Conservation (phyloP, 176 grass and related monocot genomes). For the Hordeum marinum region DNA sequence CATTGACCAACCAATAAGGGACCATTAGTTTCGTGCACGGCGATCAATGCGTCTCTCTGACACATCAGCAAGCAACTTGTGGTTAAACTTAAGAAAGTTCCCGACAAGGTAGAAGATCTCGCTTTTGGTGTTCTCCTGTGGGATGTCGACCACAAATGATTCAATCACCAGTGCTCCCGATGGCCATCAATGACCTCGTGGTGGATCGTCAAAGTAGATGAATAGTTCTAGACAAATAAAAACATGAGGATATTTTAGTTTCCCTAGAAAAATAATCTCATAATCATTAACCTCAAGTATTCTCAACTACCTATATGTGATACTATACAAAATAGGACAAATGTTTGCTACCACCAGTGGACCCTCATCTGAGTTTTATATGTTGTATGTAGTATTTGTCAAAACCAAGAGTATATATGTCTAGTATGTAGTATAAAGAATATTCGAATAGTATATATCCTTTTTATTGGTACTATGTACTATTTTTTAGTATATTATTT, state of each 20-base stretch:
- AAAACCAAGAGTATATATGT: too few relatives aligned
- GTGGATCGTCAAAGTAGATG: slow-evolving; percentile 68
- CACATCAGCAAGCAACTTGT: slow-evolving; percentile 64
- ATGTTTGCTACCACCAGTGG: too few relatives aligned
- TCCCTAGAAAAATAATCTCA: neutral
- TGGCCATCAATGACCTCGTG: slow-evolving; percentile 55
- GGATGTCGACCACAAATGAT: slow-evolving; percentile 73
- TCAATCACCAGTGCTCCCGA: slow-evolving; percentile 64
- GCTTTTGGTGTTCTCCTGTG: slow-evolving; percentile 63
- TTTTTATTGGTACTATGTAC: too few relatives aligned
- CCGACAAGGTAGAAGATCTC: slow-evolving; percentile 80
- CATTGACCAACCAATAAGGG: neutral
- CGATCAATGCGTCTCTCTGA: slow-evolving; percentile 37
- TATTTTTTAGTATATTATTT: too few relatives aligned
- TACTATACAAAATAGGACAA: too few relatives aligned
- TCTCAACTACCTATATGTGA: neutral
- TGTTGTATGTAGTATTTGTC: too few relatives aligned
- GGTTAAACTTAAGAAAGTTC: slow-evolving; percentile 75
- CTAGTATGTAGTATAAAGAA: too few relatives aligned
- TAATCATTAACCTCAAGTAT: neutral
- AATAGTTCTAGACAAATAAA: slow-evolving; percentile 65
- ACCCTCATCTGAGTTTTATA: too few relatives aligned
- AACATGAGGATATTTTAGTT: neutral
- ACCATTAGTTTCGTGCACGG: slow-evolving; percentile 17
- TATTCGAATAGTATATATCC: too few relatives aligned